Evolutionary conservation across 257 asterid species (phyloP).

Genomic region (Anisodus acutangulus): DNA sequence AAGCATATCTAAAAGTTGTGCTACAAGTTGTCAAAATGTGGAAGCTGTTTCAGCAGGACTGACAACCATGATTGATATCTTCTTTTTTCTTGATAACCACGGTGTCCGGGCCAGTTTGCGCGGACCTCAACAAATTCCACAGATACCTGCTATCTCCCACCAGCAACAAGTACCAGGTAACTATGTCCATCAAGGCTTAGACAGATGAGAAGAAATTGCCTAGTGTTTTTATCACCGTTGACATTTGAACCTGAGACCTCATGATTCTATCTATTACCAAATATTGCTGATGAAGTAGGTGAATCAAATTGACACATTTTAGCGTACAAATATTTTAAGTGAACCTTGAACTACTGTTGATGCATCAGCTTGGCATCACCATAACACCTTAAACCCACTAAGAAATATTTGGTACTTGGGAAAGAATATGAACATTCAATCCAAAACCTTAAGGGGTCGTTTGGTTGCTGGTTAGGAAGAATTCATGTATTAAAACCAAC

Average conservation of each 20-base stretch:
- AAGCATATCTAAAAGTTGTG: conserved; percentile 13
- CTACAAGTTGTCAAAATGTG: conserved; percentile 1
- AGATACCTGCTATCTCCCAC: too few species aligned
- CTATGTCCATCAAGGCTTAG: too few species aligned
- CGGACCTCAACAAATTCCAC: too few species aligned
- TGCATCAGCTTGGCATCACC: background rate
- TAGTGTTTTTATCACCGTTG: too few species aligned
- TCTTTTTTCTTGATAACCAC: too few species aligned
- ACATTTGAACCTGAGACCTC: too few species aligned
- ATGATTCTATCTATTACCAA: background rate
- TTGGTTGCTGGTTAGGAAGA: too few species aligned
- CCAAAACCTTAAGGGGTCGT: background rate
- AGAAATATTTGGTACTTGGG: background rate
- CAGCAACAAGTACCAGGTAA: too few species aligned
- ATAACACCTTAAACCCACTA: background rate
- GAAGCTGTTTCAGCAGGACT: background rate
- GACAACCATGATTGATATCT: background rate
- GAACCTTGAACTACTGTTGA: background rate
- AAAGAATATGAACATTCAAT: background rate
- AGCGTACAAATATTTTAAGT: background rate
- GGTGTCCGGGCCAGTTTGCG: too few species aligned
- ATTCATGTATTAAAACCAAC: too few species aligned
- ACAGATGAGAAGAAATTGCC: too few species aligned
- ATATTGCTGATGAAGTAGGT: conserved; percentile 18
- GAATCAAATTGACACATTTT: background rate